Evolutionary conservation across 2,329 filamentous ascomycete genomes (phyloP).

Genomic region (Cercospora sesami): DNA sequence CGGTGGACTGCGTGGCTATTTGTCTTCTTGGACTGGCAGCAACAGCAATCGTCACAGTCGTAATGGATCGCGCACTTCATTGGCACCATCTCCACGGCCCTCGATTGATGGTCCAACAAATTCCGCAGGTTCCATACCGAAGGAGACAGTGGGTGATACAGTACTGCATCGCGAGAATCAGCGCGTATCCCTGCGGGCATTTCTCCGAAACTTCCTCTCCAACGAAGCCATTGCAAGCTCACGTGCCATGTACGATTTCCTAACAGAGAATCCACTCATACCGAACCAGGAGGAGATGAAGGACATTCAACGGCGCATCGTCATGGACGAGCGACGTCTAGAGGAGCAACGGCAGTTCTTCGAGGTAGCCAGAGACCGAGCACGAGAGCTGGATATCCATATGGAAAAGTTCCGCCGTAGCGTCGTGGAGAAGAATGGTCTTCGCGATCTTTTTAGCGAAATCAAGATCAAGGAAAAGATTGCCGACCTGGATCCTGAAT

Average conservation of each 20-base stretch:
- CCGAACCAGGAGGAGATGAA: slow-evolving; percentile 78
- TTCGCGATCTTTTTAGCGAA: slow-evolving; percentile 89
- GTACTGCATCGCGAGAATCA: slow-evolving; percentile 84
- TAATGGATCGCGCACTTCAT: slow-evolving; percentile 44
- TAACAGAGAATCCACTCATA: slow-evolving; percentile 70
- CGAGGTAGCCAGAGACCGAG: slow-evolving; percentile 86
- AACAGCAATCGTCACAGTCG: slow-evolving; percentile 43
- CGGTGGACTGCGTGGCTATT: slow-evolving; percentile 48
- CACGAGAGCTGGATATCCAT: slow-evolving; percentile 90
- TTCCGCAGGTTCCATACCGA: slow-evolving; percentile 18
- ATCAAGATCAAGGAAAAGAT: slow-evolving; percentile 89
- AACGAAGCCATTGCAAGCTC: slow-evolving; percentile 82
- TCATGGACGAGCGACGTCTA: slow-evolving; percentile 81
- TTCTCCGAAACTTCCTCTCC: slow-evolving; percentile 79
- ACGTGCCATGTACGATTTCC: slow-evolving; percentile 79
- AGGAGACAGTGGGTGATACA: slow-evolving; percentile 24
- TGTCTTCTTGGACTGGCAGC: slow-evolving; percentile 40
- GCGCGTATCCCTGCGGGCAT: slow-evolving; percentile 85
- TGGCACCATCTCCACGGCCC: slow-evolving; percentile 35
- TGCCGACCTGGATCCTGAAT: slow-evolving; percentile 85
- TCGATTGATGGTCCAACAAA: slow-evolving; percentile 34
- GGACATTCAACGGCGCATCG: slow-evolving; percentile 77
- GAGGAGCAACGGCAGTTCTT: slow-evolving; percentile 95
- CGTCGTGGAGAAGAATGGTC: slow-evolving; percentile 74
- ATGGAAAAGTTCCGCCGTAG: slow-evolving; percentile 80